Percentiles rank a stretch among this genome's conserved stretches.
These are phyloP conservation scores for Syncephalastrum sp. DNA, from an alignment of 371 early-diverging fungal genomes.

Conservation along the genomic window DNA sequence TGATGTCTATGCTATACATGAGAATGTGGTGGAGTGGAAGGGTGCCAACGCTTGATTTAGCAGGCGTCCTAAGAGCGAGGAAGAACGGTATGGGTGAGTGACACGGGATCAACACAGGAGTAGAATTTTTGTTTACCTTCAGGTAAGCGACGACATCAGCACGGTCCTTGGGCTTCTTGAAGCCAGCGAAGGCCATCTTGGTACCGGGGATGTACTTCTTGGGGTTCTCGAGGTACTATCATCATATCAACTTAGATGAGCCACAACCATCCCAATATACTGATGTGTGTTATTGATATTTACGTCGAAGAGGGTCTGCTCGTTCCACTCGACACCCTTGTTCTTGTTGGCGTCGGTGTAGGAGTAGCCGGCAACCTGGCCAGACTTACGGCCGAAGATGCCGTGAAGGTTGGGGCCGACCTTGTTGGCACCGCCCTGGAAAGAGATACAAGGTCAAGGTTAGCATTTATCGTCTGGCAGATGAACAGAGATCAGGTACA, in stretches of 20 bases:
- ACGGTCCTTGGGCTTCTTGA: constrained; percentile 95
- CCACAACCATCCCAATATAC: neutral
- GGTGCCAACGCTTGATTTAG: too few relatives aligned
- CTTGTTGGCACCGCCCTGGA: constrained; percentile 74
- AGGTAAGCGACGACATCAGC: constrained; percentile 91
- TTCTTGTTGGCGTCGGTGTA: constrained; percentile 95
- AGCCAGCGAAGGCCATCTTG: constrained; percentile 98
- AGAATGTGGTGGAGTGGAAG: too few relatives aligned
- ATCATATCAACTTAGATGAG: neutral
- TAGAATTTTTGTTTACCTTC: constrained; percentile 51
- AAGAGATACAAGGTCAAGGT: constrained; percentile 4
- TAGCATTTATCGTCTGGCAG: neutral
- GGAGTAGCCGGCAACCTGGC: constrained; percentile 82
- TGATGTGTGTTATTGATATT: neutral
- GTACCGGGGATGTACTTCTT: constrained; percentile 97
- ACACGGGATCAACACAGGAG: neutral
- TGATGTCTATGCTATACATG: too few relatives aligned
- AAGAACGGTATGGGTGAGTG: constrained; percentile 17
- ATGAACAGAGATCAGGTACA: constrained; percentile 10
- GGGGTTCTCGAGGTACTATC: constrained; percentile 90
- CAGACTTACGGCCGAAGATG: constrained; percentile 88
- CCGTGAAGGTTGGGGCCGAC: constrained; percentile 97
- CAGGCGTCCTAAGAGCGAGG: constrained; percentile 4
- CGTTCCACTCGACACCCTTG: constrained; percentile 85
- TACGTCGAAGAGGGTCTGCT: constrained; percentile 78